Evolutionary conservation across 1,284 basidiomycete species (phyloP), one percentile per base, ranked within the genome.

Genomic region (Leccinum insolens): DNA sequence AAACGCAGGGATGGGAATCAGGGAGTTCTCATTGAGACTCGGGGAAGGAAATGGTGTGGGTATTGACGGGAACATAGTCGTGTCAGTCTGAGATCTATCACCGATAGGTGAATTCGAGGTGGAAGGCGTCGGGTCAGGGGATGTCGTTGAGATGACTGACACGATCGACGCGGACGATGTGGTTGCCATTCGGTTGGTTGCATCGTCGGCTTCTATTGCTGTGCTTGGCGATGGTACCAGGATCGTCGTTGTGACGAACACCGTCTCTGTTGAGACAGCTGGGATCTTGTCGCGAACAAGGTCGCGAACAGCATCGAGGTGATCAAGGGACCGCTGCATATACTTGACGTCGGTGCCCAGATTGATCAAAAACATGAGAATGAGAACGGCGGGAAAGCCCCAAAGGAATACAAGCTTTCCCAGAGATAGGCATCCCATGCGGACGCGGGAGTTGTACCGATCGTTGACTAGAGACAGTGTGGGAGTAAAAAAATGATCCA

Each of bases 401-500:
- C 69, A 76, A 61, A 82, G 65, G 14, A 82, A 59, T n/a, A 82
- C 69, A 55, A 71, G 74, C 22, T 77, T 81, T 39, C 76, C 61
- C 55, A 80, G 65, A 41, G 77, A 76, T 22, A 77, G 66, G 65
- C 71, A 70, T 63, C 70, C 63, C 44, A 68, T 74, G 67, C 66
- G 65, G 66, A 68, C 64, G 25, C 62, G 68, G 44, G 70, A 70
- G 20, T 64, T 39, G 44, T 65, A 67, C 28, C 74, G 78, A 62
- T 75, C 74, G 20, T 84, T 61, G 8, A 67, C 72, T 37, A 88
- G 68, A 59, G 81, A 82, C 28, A 90, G 74, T 31, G 80, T 80
- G 4, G 89, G 87, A 72, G 84, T 83, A 75, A 88, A 89, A 72
- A 85, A 86, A 65, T 84, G 84, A 60, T 83, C 81, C 72, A 88